Percentiles rank a stretch among this genome's conserved stretches.
These are phyloP conservation scores for Diaporthe eres DNA, from an alignment of 2,329 filamentous ascomycete species.

Conservation along the genomic window DNA sequence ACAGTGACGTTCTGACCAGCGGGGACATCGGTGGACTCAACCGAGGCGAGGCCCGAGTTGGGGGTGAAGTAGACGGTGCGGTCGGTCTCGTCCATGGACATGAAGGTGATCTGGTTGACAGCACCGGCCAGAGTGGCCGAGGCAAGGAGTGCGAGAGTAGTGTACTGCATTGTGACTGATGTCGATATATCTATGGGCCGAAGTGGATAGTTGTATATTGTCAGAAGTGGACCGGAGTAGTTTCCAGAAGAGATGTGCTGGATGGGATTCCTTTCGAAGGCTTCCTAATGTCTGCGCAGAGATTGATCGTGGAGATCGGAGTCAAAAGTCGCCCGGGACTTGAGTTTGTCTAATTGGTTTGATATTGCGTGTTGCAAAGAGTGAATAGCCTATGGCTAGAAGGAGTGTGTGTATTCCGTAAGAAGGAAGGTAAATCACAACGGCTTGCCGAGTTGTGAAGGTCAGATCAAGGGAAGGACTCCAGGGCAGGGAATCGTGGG, in stretches of 20 bases:
- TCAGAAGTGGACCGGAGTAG: constrained; percentile 14
- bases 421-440: constrained; percentile 36
- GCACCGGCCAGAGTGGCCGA: constrained; percentile 60
- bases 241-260: constrained; percentile 30
- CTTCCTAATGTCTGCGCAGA: neutral
- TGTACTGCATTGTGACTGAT: constrained; percentile 68
- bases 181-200: constrained; percentile 38
- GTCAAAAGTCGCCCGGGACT: constrained; percentile 41
- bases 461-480: neutral
- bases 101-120: constrained; percentile 68
- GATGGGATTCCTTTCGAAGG: constrained; percentile 34
- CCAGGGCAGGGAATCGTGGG: constrained; percentile 24
- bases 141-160: constrained; percentile 57
- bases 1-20: constrained; percentile 54
- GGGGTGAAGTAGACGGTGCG: constrained; percentile 67
- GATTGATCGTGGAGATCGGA: constrained; percentile 35
- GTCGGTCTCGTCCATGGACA: constrained; percentile 67
- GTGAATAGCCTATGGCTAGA: constrained; percentile 40
- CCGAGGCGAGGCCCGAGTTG: constrained; percentile 53
- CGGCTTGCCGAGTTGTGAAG: constrained; percentile 38
- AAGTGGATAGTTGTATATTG: constrained; percentile 7
- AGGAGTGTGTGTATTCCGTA: constrained; percentile 32
- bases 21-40: constrained; percentile 57
- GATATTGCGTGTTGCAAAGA: constrained; percentile 39
- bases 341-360: constrained; percentile 25